Base-by-base conservation (phyloP, 2,329 filamentous ascomycete genomes). In the Septoria petroselini region DNA sequence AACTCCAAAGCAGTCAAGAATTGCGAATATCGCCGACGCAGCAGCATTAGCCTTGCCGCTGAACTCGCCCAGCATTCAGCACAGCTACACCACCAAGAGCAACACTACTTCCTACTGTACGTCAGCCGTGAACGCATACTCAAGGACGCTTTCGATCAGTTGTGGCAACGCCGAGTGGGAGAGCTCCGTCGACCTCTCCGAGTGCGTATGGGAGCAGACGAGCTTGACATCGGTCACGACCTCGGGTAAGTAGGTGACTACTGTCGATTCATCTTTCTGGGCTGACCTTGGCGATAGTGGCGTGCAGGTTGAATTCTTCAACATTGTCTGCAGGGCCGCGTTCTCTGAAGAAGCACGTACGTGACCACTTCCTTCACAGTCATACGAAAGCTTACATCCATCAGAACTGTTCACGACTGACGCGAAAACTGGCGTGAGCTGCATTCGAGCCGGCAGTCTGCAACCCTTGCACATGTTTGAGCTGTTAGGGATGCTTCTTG, bases 251-350 rank as follows among this genome's bases (percentile, higher is more conserved):
- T 17, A 29, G n/a, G 11, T 27, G 12, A 7, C 17, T 23, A n/a
- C 19, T 15, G 11, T 35, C 4, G 30, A 11, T 18, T 15, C 7
- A 29, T 14, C 18, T 9, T 4, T 9, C 14, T 21, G 33, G 30
- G 33, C 43, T 46, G 43, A 46, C 43, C 21, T 7, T 14, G 9
- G 23, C 12, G n/a, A 17, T 18, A 46, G 93, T 35, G 93, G 93
- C 55, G 91, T 98, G 1, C 91, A 96, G 61, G 91, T 95, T 66
- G 93, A 98, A 57, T 97, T 95, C 66, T 97, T 98, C 71, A 83
- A 89, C 12, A 71, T 96, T 21, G 83, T 88, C 14, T 83, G 96
- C 59, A 81, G 82, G 1, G 85, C 95, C 63, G 87, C 86, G 3
- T 77, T 97, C 38, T 78, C 88, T 60, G 85, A 88, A 3, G 78